A percentile compares a stretch with the other conserved stretches of the same genome.
These are phyloP conservation scores for Quercus parvula DNA, from an alignment of 306 rosid species.

Conservation along the genomic window DNA sequence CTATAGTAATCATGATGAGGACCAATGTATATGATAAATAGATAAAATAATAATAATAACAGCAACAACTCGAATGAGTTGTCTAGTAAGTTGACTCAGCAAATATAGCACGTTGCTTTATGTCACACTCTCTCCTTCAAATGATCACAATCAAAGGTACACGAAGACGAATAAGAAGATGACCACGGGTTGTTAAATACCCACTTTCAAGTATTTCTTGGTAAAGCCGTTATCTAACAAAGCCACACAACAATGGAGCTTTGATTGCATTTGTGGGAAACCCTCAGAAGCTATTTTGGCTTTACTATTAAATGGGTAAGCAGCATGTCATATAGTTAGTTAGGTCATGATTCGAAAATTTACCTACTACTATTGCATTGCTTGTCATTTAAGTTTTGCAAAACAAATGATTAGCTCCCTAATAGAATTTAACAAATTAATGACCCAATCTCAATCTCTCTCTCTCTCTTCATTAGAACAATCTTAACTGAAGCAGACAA, in stretches of 20 bases:
- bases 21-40: not conserved
- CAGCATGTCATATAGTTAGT: constrained; percentile 60
- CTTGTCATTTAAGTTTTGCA: constrained; percentile 58
- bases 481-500: constrained; percentile 32
- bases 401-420: constrained; percentile 20
- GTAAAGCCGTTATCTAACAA: constrained; percentile 36
- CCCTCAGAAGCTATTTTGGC: not conserved
- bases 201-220: constrained; percentile 32
- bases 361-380: constrained; percentile 37
- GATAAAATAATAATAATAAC: not conserved
- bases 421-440: constrained; percentile 33
- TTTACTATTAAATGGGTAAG: constrained; percentile 37
- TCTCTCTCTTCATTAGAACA: constrained; percentile 21
- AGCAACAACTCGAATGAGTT: not conserved
- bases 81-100: not conserved
- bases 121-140: not conserved
- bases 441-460: not conserved
- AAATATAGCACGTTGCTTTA: not conserved
- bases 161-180: not conserved
- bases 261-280: constrained; percentile 17
- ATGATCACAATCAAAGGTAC: not conserved
- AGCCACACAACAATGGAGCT: constrained; percentile 10
- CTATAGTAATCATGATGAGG: not conserved
- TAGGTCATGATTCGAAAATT: constrained; percentile 56
- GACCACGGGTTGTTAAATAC: constrained; percentile 24